Percentiles rank a stretch among this genome's conserved stretches.
phyloP scores from a whole-genome alignment of 2,329 filamentous ascomycete genomes.

The Rutstroemia sp. region DNA sequence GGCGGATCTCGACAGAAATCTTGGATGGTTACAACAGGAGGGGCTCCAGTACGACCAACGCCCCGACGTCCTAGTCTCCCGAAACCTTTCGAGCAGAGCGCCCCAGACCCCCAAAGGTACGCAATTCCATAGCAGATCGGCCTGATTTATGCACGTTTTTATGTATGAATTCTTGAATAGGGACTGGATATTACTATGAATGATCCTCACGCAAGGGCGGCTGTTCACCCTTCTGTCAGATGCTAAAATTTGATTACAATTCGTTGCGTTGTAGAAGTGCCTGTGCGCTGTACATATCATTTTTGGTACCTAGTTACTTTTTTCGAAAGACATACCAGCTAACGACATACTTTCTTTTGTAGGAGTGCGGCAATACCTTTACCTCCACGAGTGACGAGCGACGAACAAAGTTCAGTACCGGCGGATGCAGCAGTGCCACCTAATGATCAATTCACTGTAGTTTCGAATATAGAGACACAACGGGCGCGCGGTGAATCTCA shows the following conservation, averaged over 20 bases:
- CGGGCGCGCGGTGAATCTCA: background rate
- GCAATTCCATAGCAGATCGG: background rate
- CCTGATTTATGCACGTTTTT: background rate
- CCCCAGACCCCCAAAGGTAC: slow-evolving; percentile 15
- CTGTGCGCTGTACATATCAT: background rate
- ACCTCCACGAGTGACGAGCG: slow-evolving; percentile 52
- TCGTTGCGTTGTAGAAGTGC: background rate
- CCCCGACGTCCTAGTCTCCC: slow-evolving; percentile 19
- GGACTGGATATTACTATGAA: background rate
- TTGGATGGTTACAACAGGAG: slow-evolving; percentile 27
- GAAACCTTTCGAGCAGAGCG: slow-evolving; percentile 13
- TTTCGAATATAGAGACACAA: background rate
- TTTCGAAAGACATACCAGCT: slow-evolving; percentile 1
- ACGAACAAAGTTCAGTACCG: slow-evolving; percentile 44
- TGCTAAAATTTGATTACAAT: too few relatives aligned
- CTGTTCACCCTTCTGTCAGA: too few relatives aligned
- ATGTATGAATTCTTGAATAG: background rate
- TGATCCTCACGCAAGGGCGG: background rate
- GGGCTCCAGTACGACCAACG: slow-evolving; percentile 25
- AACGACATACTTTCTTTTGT: background rate
- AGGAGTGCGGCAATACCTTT: slow-evolving; percentile 4
- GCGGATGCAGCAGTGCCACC: background rate
- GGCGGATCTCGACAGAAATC: slow-evolving; percentile 27
- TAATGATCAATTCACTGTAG: background rate
- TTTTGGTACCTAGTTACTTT: background rate